Evolutionary conservation across 768 basidiomycete genomes (phyloP).

Genomic region (Lactifluus piperatus): DNA sequence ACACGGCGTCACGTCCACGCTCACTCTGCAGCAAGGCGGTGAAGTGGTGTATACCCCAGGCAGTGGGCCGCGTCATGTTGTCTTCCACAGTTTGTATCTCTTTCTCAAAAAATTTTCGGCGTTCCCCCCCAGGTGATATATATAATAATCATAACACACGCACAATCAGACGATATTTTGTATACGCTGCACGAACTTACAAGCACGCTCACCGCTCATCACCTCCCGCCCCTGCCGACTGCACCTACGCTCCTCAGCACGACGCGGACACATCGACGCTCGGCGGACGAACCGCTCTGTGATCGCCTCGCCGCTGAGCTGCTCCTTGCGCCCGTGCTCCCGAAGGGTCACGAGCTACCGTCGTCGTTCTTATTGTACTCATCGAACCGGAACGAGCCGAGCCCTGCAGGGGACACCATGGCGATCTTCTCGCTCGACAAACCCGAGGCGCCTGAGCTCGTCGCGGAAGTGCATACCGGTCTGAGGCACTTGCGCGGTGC

Average conservation of each 20-base stretch:
- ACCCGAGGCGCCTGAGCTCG: slow-evolving; percentile 38
- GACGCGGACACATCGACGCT: slow-evolving; percentile 41
- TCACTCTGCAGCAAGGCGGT: slow-evolving; percentile 44
- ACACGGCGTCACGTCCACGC: slow-evolving; percentile 29
- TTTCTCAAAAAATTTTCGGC: no score
- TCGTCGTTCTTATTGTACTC: slow-evolving; percentile 57
- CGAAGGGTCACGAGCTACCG: slow-evolving; percentile 30
- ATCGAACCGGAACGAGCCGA: slow-evolving; percentile 69
- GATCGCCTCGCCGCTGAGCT: slow-evolving; percentile 63
- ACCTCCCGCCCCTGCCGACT: slow-evolving; percentile 36
- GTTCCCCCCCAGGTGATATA: not conserved
- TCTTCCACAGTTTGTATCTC: slow-evolving; percentile 43
- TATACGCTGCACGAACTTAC: slow-evolving; percentile 65
- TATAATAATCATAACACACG: not conserved
- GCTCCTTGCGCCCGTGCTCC: slow-evolving; percentile 46
- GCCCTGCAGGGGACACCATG: slow-evolving; percentile 61
- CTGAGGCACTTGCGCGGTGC: slow-evolving; percentile 64
- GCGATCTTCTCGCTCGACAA: slow-evolving; percentile 53
- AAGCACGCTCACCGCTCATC: slow-evolving; percentile 48
- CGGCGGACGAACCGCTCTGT: slow-evolving; percentile 29
- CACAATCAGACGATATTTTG: slow-evolving; percentile 48
- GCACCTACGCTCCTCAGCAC: slow-evolving; percentile 29
- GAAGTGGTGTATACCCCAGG: slow-evolving; percentile 44
- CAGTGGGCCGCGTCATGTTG: slow-evolving; percentile 64
- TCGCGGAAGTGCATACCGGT: slow-evolving; percentile 59